These are phyloP conservation scores for Colletotrichum gloeosporioides DNA, from an alignment of 2,329 filamentous ascomycete species.

Conservation along the genomic window DNA sequence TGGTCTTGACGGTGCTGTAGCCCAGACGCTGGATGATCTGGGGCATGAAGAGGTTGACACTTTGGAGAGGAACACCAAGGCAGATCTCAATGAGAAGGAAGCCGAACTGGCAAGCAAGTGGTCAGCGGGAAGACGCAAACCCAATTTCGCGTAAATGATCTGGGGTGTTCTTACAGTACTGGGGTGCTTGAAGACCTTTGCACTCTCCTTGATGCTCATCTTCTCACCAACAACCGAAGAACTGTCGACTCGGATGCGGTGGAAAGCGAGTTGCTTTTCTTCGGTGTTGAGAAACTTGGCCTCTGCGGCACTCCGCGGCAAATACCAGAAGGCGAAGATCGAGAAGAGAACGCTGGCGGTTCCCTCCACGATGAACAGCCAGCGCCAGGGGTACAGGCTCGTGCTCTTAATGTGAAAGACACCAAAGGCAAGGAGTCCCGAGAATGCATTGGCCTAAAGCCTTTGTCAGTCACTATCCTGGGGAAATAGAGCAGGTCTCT, in stretches of 20 bases:
- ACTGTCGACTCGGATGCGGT: constrained; percentile 78
- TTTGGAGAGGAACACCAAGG: constrained; percentile 64
- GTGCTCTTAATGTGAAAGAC: constrained; percentile 47
- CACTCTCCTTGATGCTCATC: constrained; percentile 55
- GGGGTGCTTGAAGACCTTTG: constrained; percentile 57
- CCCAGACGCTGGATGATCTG: constrained; percentile 53
- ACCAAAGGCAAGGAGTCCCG: constrained; percentile 26
- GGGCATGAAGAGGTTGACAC: constrained; percentile 58
- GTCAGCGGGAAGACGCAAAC: background rate
- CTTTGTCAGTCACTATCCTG: background rate
- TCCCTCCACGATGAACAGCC: constrained; percentile 60
- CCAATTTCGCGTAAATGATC: fast-evolving
- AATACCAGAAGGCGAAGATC: constrained; percentile 71
- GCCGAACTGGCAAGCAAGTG: background rate
- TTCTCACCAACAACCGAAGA: constrained; percentile 64
- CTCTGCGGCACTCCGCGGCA: constrained; percentile 68
- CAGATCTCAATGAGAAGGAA: constrained; percentile 56
- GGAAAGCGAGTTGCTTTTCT: constrained; percentile 72
- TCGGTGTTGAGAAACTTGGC: constrained; percentile 70
- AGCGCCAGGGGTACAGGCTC: constrained; percentile 48
- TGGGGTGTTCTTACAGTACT: constrained; percentile 52
- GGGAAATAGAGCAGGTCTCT: no score
- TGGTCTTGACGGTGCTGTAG: constrained; percentile 64
- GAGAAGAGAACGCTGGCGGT: constrained; percentile 64
- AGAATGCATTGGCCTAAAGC: constrained; percentile 6